Conservation (phyloP, 2,329 filamentous ascomycete genomes). For the Alternaria sp. region DNA sequence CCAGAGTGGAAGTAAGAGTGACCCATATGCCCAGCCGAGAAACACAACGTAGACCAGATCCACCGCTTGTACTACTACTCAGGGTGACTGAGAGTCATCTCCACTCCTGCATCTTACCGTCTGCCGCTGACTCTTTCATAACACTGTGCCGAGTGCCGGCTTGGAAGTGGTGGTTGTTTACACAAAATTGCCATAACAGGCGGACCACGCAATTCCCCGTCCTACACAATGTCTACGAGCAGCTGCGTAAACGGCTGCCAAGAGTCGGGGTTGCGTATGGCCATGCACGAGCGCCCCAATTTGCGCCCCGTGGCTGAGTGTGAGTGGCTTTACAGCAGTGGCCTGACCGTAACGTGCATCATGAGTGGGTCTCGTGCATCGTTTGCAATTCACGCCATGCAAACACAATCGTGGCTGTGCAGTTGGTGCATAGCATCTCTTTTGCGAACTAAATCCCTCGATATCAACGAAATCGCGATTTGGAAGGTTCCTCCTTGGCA, state of each 20-base stretch:
- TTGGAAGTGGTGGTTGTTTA: slow-evolving; percentile 12
- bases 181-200: not conserved
- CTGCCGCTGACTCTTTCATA: not conserved
- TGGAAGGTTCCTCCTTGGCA: not conserved
- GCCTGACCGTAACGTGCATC: slow-evolving; percentile 28
- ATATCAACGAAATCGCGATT: not conserved
- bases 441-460: not conserved
- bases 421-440: not conserved
- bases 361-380: slow-evolving; percentile 28
- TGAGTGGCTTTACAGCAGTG: slow-evolving; percentile 27
- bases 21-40: slow-evolving; percentile 6
- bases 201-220: not conserved
- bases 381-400: slow-evolving; percentile 12
- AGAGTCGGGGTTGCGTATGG: slow-evolving; percentile 12
- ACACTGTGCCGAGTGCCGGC: slow-evolving; percentile 24
- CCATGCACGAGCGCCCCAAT: slow-evolving; percentile 21
- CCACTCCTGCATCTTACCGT: slow-evolving; percentile 1
- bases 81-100: not conserved
- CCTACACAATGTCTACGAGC: slow-evolving; percentile 7
- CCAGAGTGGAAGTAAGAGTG: not conserved
- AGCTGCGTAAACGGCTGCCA: slow-evolving; percentile 13
- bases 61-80: not conserved
- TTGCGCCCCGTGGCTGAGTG: slow-evolving; percentile 32
- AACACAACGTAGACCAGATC: not conserved
- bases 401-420: slow-evolving; percentile 21